Evolutionary conservation across 2,329 filamentous ascomycete genomes (phyloP).

Genomic region (Ascochyta clinopodiicola): DNA sequence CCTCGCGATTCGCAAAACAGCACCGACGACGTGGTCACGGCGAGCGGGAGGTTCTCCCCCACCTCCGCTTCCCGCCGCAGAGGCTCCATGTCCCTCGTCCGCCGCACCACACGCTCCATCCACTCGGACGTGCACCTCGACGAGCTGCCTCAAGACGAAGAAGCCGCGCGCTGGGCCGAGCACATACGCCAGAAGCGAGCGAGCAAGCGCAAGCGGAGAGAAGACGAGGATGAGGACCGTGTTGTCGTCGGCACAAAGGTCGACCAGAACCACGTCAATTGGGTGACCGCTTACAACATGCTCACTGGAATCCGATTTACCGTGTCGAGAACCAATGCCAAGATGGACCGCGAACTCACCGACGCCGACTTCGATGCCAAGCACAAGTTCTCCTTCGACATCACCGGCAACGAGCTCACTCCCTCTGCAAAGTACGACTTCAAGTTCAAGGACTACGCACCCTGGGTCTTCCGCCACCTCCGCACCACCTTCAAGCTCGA

Average conservation of each 20-base stretch:
- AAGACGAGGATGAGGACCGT: conserved; percentile 87
- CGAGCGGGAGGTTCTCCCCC: conserved; percentile 84
- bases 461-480: conserved; percentile 96
- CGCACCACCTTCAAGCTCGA: conserved; percentile 88
- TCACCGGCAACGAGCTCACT: conserved; percentile 95
- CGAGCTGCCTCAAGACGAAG: conserved; percentile 84
- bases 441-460: conserved; percentile 99
- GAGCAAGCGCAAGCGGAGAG: conserved; percentile 80
- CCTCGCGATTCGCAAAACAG: conserved; percentile 67
- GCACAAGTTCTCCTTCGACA: conserved; percentile 99
- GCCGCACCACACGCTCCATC: conserved; percentile 82
- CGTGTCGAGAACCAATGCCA: conserved; percentile 94
- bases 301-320: conserved; percentile 97
- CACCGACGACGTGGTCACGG: conserved; percentile 66
- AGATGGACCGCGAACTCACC: conserved; percentile 88
- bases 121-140: conserved; percentile 85
- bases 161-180: conserved; percentile 90
- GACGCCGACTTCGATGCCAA: conserved; percentile 91
- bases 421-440: conserved; percentile 99
- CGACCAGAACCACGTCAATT: conserved; percentile 95
- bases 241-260: conserved; percentile 97
- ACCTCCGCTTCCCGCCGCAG: conserved; percentile 69
- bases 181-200: conserved; percentile 90
- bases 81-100: conserved; percentile 81
- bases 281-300: conserved; percentile 99